These are phyloP conservation scores for Didymella segeticola DNA, from an alignment of 2,329 filamentous ascomycete genomes.

Conservation along the genomic window DNA sequence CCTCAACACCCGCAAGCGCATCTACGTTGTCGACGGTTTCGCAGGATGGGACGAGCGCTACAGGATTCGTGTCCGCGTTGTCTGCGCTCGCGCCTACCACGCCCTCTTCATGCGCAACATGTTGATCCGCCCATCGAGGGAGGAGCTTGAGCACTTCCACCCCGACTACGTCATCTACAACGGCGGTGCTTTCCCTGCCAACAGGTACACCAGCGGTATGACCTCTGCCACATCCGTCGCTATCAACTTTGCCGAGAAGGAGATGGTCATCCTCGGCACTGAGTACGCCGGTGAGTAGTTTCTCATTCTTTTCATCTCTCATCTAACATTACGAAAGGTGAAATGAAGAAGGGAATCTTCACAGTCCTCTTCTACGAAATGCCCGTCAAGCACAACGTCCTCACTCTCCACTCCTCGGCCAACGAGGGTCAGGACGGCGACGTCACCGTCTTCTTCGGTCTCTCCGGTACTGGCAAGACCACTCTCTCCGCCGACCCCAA, in stretches of 20 bases:
- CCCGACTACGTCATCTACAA: conserved; percentile 99
- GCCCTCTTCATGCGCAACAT: conserved; percentile 99
- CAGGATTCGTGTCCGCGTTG: conserved; percentile 94
- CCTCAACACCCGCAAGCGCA: conserved; percentile 97
- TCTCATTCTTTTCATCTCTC: conserved; percentile 98
- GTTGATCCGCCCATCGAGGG: conserved; percentile 90
- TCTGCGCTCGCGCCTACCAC: conserved; percentile 99
- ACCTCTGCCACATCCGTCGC: conserved; percentile 97
- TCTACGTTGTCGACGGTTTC: conserved; percentile 97
- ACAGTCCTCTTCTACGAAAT: conserved; percentile 99
- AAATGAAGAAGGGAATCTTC: too few species aligned
- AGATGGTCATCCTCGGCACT: conserved; percentile 99
- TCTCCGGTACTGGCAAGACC: conserved; percentile 98
- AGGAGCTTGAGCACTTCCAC: conserved; percentile 97
- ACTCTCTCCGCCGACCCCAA: conserved; percentile 97
- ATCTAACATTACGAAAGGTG: too few species aligned
- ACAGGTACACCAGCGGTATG: conserved; percentile 98
- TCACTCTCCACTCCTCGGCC: conserved; percentile 97
- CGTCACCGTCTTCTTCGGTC: conserved; percentile 98
- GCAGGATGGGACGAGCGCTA: conserved; percentile 99
- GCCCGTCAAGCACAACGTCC: conserved; percentile 99
- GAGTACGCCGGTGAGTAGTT: conserved; percentile 94
- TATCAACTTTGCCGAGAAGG: conserved; percentile 99
- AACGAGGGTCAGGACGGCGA: conserved; percentile 96
- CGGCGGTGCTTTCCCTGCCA: conserved; percentile 96